Conservation (phyloP, 371 early-diverging fungal genomes). For the Zopfochytrium polystomum region DNA sequence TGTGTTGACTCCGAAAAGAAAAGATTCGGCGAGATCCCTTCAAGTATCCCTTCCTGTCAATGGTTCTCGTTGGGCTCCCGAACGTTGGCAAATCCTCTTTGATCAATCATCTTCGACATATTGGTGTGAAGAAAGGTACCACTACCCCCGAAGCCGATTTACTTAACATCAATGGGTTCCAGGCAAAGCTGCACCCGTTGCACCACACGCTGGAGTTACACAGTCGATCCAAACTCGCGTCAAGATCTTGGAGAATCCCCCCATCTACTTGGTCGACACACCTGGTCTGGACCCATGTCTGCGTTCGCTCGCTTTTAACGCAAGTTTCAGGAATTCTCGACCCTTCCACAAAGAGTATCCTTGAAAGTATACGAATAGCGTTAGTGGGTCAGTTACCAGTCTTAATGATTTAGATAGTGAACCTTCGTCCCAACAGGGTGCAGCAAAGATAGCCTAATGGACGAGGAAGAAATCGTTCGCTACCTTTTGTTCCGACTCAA, state of each 20-base stretch:
- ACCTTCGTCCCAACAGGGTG: constrained; percentile 53
- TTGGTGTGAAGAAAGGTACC: constrained; percentile 39
- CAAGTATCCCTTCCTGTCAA: constrained; percentile 44
- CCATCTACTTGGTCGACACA: constrained; percentile 86
- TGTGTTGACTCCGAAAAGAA: constrained; percentile 11
- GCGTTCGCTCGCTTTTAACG: background rate
- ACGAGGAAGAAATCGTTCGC: constrained; percentile 78
- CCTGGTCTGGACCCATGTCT: constrained; percentile 54
- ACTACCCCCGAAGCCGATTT: background rate
- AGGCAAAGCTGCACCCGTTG: constrained; percentile 82
- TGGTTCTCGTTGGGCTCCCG: constrained; percentile 93
- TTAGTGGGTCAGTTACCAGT: constrained; percentile 22
- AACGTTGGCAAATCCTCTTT: constrained; percentile 94
- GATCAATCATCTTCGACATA: constrained; percentile 74
- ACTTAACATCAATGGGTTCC: constrained; percentile 20
- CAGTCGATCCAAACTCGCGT: constrained; percentile 72
- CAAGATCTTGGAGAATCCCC: constrained; percentile 80
- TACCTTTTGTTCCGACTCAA: constrained; percentile 85
- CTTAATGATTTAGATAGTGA: background rate
- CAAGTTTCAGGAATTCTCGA: constrained; percentile 16
- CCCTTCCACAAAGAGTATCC: constrained; percentile 31
- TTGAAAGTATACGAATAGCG: constrained; percentile 39
- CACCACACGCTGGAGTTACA: constrained; percentile 87
- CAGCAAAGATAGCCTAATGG: constrained; percentile 81
- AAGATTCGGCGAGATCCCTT: constrained; percentile 32